Evolutionary conservation across 345 rosid genomes (phyloP).

Genomic region (Eucalyptus marginata): DNA sequence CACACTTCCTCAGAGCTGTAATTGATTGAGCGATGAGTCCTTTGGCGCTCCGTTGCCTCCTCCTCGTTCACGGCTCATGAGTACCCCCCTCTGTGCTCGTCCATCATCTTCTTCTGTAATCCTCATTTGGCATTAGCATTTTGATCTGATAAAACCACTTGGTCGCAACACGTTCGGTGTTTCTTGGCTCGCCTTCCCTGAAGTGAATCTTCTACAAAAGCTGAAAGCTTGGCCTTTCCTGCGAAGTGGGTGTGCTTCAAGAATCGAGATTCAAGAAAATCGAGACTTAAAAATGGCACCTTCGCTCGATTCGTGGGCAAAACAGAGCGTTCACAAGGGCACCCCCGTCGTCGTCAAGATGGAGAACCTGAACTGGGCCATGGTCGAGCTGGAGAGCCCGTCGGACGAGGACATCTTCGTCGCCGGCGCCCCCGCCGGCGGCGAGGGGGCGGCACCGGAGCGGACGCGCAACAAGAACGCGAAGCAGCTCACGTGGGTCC

Average conservation of each 20-base stretch:
- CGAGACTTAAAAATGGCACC: conserved; percentile 42
- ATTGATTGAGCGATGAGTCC: conserved; percentile 16
- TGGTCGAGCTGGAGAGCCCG: conserved; percentile 80
- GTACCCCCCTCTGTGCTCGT: neutral
- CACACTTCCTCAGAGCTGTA: conserved; percentile 27
- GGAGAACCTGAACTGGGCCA: conserved; percentile 98
- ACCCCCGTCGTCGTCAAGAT: conserved; percentile 94
- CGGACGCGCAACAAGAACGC: conserved; percentile 67
- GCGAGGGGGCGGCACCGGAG: conserved; percentile 2
- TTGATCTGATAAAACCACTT: neutral
- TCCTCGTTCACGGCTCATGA: neutral
- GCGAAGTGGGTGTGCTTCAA: neutral
- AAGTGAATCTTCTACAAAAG: neutral
- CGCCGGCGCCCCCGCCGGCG: conserved; percentile 3
- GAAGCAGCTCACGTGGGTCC: conserved; percentile 94
- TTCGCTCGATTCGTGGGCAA: conserved; percentile 71
- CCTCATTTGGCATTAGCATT: neutral
- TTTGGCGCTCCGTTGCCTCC: neutral
- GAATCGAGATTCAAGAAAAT: neutral
- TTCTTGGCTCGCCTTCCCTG: neutral
- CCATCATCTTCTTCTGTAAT: neutral
- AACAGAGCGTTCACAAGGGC: conserved; percentile 48
- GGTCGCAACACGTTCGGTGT: neutral
- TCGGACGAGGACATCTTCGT: conserved; percentile 65
- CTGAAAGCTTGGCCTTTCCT: neutral